Conservation (phyloP, 1,284 basidiomycete species). For the Pseudozyma pruni region DNA sequence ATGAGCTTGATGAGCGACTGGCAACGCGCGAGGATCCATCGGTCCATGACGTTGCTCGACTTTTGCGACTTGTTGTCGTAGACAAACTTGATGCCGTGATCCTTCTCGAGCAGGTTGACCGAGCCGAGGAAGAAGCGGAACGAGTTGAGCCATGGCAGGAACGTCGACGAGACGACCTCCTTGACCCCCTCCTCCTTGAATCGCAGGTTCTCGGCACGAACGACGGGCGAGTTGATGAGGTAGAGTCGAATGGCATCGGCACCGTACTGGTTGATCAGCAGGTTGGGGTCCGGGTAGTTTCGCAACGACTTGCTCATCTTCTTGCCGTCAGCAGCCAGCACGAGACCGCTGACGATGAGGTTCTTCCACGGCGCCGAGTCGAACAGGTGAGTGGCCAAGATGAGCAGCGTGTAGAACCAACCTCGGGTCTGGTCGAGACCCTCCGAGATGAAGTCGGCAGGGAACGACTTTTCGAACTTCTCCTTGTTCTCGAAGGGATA, state of each 20-base stretch:
- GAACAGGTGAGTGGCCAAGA: constrained; percentile 93
- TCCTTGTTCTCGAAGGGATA: constrained; percentile 99
- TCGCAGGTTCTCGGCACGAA: constrained; percentile 94
- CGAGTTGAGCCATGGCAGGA: constrained; percentile 98
- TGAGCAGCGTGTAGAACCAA: constrained; percentile 99
- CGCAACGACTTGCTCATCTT: constrained; percentile 99
- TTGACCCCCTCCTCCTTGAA: constrained; percentile 99
- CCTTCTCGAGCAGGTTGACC: constrained; percentile 86
- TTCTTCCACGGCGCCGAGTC: constrained; percentile 97
- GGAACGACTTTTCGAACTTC: constrained; percentile 81
- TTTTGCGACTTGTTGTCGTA: constrained; percentile 88
- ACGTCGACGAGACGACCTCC: constrained; percentile 92
- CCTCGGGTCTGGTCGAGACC: constrained; percentile 80
- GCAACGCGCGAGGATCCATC: constrained; percentile 96
- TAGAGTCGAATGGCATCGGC: constrained; percentile 98
- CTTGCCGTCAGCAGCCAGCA: constrained; percentile 97
- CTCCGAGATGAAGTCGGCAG: constrained; percentile 98
- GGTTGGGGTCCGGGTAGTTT: constrained; percentile 97
- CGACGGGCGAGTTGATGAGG: constrained; percentile 98
- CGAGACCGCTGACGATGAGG: constrained; percentile 93
- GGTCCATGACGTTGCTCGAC: constrained; percentile 95
- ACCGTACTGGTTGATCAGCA: constrained; percentile 90
- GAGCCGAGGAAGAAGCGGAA: constrained; percentile 99
- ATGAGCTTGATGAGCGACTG: constrained; percentile 95
- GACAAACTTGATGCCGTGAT: constrained; percentile 80